These are phyloP conservation scores for Peterozyma toletana DNA, from an alignment of 805 yeast genomes.

Conservation along the genomic window DNA sequence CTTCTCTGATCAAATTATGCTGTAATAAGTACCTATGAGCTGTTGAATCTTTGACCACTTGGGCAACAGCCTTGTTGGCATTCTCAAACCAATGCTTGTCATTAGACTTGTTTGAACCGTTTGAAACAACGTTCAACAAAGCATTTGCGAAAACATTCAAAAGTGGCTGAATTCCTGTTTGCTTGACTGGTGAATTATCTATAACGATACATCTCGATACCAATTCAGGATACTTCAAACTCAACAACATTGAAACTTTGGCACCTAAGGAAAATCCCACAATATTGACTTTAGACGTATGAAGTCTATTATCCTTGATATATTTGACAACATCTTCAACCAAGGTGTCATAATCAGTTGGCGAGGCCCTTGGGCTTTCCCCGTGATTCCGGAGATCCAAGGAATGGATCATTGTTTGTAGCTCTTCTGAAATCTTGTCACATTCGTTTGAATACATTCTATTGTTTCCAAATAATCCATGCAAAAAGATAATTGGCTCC, in stretches of 20 bases:
- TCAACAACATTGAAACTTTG: conserved; percentile 41
- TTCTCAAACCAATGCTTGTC: conserved; percentile 22
- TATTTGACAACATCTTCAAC: conserved; percentile 33
- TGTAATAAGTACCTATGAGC: conserved; percentile 24
- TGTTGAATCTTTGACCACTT: conserved; percentile 17
- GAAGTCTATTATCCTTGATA: conserved; percentile 21
- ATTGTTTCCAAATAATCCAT: conserved; percentile 48
- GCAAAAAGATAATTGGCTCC: conserved; percentile 38
- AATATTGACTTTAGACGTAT: conserved; percentile 20
- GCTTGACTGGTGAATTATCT: conserved; percentile 37
- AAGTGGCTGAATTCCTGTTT: conserved; percentile 24
- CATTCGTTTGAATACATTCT: conserved; percentile 34
- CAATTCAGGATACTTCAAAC: conserved; percentile 31
- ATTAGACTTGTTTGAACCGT: conserved; percentile 13
- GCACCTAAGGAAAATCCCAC: conserved; percentile 62
- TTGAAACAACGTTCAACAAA: conserved; percentile 27
- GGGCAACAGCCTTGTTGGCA: conserved; percentile 16
- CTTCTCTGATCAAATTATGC: conserved; percentile 27
- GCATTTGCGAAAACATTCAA: conserved; percentile 30
- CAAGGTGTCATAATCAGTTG: conserved; percentile 36
- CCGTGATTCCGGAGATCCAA: conserved; percentile 57
- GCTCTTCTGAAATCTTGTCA: conserved; percentile 21
- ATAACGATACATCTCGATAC: conserved; percentile 36
- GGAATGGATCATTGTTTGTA: conserved; percentile 29
- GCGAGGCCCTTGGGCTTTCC: conserved; percentile 31